A percentile compares a stretch with the other conserved stretches of the same genome.
Conservation (phyloP, 2,329 filamentous ascomycete species). For the Cladophialophora chaetospira region DNA sequence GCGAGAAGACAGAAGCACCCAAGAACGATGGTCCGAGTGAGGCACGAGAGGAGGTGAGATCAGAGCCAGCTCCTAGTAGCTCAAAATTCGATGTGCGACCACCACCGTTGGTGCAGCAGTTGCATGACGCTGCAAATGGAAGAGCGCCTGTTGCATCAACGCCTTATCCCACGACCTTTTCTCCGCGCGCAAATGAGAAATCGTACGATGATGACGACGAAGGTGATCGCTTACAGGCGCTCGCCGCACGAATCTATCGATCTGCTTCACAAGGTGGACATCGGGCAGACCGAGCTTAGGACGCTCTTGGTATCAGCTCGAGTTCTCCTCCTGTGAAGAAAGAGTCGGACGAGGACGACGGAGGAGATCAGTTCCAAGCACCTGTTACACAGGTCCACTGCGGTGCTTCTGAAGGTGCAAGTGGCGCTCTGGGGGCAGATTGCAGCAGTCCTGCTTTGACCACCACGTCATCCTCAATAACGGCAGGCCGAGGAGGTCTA, state of each 20-base stretch:
- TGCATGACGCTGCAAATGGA: conserved; percentile 29
- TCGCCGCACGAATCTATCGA: conserved; percentile 33
- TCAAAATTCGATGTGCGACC: conserved; percentile 31
- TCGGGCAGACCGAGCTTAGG: conserved; percentile 20
- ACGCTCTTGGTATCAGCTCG: not conserved
- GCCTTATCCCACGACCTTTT: not conserved
- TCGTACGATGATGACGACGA: conserved; percentile 43
- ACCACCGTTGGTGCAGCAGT: conserved; percentile 27
- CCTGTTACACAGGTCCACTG: not conserved
- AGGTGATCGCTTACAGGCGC: conserved; percentile 41
- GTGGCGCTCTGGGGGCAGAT: not conserved
- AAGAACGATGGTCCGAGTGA: conserved; percentile 1
- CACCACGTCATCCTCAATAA: not conserved
- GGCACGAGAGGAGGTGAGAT: not conserved
- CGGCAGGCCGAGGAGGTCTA: too few relatives aligned
- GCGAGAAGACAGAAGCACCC: conserved; percentile 5
- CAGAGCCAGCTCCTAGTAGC: conserved; percentile 8
- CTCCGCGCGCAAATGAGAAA: conserved; percentile 2
- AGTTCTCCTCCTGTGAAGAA: not conserved
- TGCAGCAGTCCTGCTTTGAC: not conserved
- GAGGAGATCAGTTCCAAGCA: not conserved
- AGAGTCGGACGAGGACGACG: not conserved
- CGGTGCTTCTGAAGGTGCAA: not conserved
- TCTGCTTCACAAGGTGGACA: conserved; percentile 32
- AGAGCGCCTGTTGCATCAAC: conserved; percentile 3